These are phyloP conservation scores for Kalmusia sp. DNA, from an alignment of 2,329 filamentous ascomycete genomes.

Conservation along the genomic window DNA sequence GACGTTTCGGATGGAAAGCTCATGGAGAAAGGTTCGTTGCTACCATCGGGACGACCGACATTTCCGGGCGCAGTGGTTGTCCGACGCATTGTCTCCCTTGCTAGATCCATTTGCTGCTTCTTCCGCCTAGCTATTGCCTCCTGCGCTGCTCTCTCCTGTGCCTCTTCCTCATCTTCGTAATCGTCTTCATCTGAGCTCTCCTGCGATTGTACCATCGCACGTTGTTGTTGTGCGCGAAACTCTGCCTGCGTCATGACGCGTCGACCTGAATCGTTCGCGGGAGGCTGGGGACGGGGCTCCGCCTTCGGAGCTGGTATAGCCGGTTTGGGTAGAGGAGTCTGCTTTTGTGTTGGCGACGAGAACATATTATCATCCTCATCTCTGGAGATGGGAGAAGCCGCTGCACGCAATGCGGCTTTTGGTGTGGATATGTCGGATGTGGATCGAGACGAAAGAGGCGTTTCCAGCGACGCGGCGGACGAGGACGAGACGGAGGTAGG, in stretches of 20 bases:
- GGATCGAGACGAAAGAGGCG: slow-evolving; percentile 41
- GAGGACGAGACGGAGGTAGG: slow-evolving; percentile 36
- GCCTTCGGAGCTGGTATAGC: slow-evolving; percentile 16
- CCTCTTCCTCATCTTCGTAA: slow-evolving; percentile 48
- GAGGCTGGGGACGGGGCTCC: slow-evolving; percentile 17
- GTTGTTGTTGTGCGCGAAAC: slow-evolving; percentile 39
- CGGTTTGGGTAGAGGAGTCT: slow-evolving; percentile 12
- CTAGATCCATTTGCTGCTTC: slow-evolving; percentile 43
- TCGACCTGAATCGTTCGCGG: slow-evolving; percentile 19
- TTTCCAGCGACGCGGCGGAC: slow-evolving; percentile 40
- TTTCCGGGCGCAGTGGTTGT: slow-evolving; percentile 38
- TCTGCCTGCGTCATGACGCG: slow-evolving; percentile 45
- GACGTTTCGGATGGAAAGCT: slow-evolving; percentile 46
- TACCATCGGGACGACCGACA: slow-evolving; percentile 23
- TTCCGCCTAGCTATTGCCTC: slow-evolving; percentile 40
- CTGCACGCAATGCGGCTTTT: slow-evolving; percentile 29
- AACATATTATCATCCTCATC: slow-evolving; percentile 43
- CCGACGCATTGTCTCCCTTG: slow-evolving; percentile 43
- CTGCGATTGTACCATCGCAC: slow-evolving; percentile 31
- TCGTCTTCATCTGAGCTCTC: slow-evolving; percentile 43
- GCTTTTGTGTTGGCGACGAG: slow-evolving; percentile 20
- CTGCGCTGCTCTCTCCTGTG: slow-evolving; percentile 39
- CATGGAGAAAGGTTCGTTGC: slow-evolving; percentile 26
- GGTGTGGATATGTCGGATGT: slow-evolving; percentile 40
- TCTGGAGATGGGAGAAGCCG: slow-evolving; percentile 24